Base-by-base conservation (phyloP, 768 basidiomycete genomes). In the Tremella fuciformis region DNA sequence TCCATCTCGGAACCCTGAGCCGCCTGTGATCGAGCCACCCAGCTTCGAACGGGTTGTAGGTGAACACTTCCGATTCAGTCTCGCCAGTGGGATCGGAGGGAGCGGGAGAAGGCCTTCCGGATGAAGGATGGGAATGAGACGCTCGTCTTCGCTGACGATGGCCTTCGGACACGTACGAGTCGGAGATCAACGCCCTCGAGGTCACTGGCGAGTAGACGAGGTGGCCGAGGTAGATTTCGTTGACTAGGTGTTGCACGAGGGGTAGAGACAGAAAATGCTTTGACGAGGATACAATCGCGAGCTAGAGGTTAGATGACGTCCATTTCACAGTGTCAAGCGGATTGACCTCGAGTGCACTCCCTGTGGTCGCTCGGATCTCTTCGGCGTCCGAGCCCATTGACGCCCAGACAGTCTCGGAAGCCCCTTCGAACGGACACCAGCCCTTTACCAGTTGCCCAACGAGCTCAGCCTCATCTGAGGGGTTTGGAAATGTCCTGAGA, bases 211-310 rank as follows among this genome's bases (percentile, higher is more conserved):
- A 62, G 62, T 79, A 80, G 29, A 79, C 73, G 49, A 79, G 69
- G 29, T 75, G 65, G 24, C 80, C 94, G 2, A 83, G 80, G 76
- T 92, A 88, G 50, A 99, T 89, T 53, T 91, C 88, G 65, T 86
- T 86, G 37, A 97, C 84, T 24, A 96, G 86, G 54, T 85, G 85
- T 74, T 97, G 93, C 2, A 90, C 85, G 21, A 96, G 82, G 0
- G 90, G 85, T 0, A 87, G 84, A 1, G 90, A 82, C 11, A 96
- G 80, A 69, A 98, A 94, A 25, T 82, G 80, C 74, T 94, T 97
- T 3, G 91, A 83, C 53, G 85, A 80, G 0, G 90, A 91, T 8
- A 87, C 84, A 66, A 98, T 89, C 2, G 91, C 91, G 83, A 96
- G 86, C 88, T 92, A 70, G 15, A 46, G 21, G 29, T 57, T 24